These are phyloP conservation scores for Lactifluus rugatus DNA, from an alignment of 768 basidiomycete genomes.

Conservation along the genomic window DNA sequence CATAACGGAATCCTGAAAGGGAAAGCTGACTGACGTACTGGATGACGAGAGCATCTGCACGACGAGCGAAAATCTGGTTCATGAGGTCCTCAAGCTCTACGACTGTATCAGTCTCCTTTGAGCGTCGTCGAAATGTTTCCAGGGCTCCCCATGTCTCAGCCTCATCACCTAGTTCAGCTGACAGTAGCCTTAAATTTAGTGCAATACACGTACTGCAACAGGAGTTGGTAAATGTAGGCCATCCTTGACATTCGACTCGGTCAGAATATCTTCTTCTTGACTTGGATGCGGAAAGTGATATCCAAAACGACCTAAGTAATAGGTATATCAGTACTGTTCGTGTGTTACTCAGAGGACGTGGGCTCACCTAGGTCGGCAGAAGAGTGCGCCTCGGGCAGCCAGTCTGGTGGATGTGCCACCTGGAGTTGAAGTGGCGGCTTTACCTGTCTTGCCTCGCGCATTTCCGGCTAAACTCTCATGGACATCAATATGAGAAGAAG, in stretches of 20 bases:
- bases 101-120: conserved; percentile 44
- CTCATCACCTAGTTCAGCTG: conserved; percentile 26
- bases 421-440: conserved; percentile 40
- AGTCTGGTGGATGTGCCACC: conserved; percentile 57
- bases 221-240: conserved; percentile 47
- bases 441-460: conserved; percentile 15
- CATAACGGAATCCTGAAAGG: neutral
- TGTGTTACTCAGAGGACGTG: neutral
- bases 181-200: neutral
- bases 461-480: conserved; percentile 3
- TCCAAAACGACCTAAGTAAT: conserved; percentile 53
- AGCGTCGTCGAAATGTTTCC: conserved; percentile 39
- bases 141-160: conserved; percentile 57
- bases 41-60: conserved; percentile 44
- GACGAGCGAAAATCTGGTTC: conserved; percentile 62
- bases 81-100: conserved; percentile 62
- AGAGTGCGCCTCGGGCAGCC: conserved; percentile 60
- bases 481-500: neutral
- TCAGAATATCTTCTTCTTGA: conserved; percentile 67
- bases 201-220: conserved; percentile 43
- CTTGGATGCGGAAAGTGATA: conserved; percentile 67
- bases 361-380: conserved; percentile 60
- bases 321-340: neutral
- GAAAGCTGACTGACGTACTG: conserved; percentile 41
- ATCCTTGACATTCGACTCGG: conserved; percentile 52